Evolutionary conservation across 345 rosid genomes (phyloP), one percentile per base, ranked within the genome.

Genomic region (Laguncularia racemosa): DNA sequence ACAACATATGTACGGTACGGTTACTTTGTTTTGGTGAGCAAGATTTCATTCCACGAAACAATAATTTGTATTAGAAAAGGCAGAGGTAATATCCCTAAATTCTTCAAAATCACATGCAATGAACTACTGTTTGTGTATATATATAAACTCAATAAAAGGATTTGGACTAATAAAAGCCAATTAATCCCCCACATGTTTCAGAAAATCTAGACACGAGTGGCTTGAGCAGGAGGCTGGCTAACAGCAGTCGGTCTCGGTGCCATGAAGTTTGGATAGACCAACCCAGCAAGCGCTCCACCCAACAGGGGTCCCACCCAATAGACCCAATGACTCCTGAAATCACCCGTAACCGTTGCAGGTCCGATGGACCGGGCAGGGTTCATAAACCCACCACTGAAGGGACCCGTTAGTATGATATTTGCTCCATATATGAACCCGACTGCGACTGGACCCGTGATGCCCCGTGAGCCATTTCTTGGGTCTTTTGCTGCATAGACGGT

Each of bases 331-430:
- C 51, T 14, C 12, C 38, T 26, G 33, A 58, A 57, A 44, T 65
- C 54, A 12, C 69, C 56, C 17, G 56, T 40, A 26, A 51, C 57
- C 0, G 48, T 16, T 3, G 68, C 68, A 1, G 68, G 68, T 11
- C 68, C 69, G 14, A 65, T 51, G 51, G 69, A 58, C 14, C 63
- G 46, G 14, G 63, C 63, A 16, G 69, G 69, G 54, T 65, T 65
- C 62, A 58, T 65, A 52, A 46, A 58, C 52, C 63, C 63, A 14
- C 63, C 63, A 14, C 63, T 4, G 53, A 57, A 52, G 1, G 69
- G 63, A 15, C 48, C 55, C 12, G 63, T 53, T 26, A 53, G 52
- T 12, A 58, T 46, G 50, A 65, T 23, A 16, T 65, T 65, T 1
- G 69, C 69, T 6, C 63, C 69, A 16, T 43, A 46, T 6, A 65